Percentiles rank a stretch among this genome's conserved stretches.
These are phyloP conservation scores for Hanseniaspora meyeri DNA, from an alignment of 805 yeast genomes.

Conservation along the genomic window DNA sequence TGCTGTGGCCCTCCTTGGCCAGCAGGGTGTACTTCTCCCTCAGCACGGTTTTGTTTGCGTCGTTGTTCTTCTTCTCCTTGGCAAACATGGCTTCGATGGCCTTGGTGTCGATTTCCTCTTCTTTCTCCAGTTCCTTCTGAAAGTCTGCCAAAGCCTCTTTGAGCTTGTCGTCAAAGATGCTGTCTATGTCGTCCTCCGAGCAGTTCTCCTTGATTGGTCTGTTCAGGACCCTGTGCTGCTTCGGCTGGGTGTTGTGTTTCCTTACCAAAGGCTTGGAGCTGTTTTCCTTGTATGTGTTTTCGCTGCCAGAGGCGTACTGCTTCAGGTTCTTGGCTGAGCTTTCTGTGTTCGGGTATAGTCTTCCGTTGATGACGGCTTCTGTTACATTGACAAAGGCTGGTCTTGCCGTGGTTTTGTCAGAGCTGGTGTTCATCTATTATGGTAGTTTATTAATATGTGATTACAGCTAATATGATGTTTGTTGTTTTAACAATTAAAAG, in stretches of 20 bases:
- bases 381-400: constrained; percentile 29
- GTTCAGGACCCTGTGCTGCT: neutral
- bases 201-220: neutral
- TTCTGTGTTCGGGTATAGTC: neutral
- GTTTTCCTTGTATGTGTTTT: neutral
- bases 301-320: neutral
- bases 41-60: neutral
- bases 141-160: neutral
- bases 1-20: neutral
- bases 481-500: no score
- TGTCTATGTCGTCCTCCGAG: neutral
- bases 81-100: neutral
- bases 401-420: constrained; percentile 13
- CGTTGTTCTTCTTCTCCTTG: neutral
- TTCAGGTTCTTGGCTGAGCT: constrained; percentile 2
- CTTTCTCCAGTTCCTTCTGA: neutral
- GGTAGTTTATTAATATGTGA: no score
- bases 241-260: neutral
- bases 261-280: neutral
- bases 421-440: neutral
- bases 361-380: constrained; percentile 20
- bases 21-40: neutral
- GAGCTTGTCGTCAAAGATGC: neutral
- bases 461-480: no score
- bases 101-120: neutral